Conservation (phyloP, 2,329 filamentous ascomycete genomes). For the Bisporella sp. region DNA sequence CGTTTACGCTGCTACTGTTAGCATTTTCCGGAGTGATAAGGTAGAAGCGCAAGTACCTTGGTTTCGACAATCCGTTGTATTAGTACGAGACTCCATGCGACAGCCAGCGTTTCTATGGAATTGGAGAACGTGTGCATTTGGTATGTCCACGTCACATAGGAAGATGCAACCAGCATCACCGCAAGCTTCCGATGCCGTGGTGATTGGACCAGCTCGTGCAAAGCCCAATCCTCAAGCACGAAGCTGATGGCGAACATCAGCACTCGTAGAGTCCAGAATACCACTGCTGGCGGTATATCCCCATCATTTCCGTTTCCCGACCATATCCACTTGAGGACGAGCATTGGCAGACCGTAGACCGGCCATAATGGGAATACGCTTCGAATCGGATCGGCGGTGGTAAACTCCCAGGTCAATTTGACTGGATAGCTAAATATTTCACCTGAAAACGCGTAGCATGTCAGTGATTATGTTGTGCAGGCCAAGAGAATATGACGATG, state of each 20-base stretch:
- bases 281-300: constrained; percentile 72
- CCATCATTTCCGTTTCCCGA: constrained; percentile 72
- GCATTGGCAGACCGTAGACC: constrained; percentile 89
- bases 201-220: constrained; percentile 81
- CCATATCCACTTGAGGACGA: constrained; percentile 87
- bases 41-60: constrained; percentile 49
- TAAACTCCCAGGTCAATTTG: constrained; percentile 93
- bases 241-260: constrained; percentile 96
- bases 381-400: constrained; percentile 77
- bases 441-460: constrained; percentile 43
- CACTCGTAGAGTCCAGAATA: constrained; percentile 83
- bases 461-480: neutral
- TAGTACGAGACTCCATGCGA: constrained; percentile 88
- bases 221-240: constrained; percentile 94
- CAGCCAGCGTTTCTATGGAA: constrained; percentile 86
- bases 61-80: constrained; percentile 78
- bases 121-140: constrained; percentile 99
- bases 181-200: constrained; percentile 65
- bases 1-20: constrained; percentile 45
- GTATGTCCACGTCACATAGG: constrained; percentile 98
- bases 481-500: neutral
- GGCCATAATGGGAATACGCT: constrained; percentile 97
- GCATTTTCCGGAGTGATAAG: neutral
- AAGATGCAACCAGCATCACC: constrained; percentile 82
- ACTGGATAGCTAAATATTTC: constrained; percentile 90